Conservation (phyloP, 2,329 filamentous ascomycete species). For the Sclerotinia glacialis region DNA sequence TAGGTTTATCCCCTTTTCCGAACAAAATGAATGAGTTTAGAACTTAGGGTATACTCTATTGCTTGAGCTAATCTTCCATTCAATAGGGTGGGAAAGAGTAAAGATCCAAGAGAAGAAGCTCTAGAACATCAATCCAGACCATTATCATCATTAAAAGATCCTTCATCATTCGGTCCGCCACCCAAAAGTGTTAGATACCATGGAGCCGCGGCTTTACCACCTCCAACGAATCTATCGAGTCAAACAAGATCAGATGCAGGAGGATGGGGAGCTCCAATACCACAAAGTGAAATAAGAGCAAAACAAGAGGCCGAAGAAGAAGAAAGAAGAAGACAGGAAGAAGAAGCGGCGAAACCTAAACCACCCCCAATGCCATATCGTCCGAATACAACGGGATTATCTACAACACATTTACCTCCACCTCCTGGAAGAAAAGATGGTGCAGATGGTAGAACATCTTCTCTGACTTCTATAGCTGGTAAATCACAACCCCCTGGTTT, state of each 20-base stretch:
- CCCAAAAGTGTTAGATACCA: conserved; percentile 51
- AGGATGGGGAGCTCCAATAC: conserved; percentile 46
- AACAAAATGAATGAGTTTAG: background rate
- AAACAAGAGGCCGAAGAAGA: conserved; percentile 38
- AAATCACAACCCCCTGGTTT: conserved; percentile 42
- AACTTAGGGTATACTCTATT: background rate
- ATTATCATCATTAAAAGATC: conserved; percentile 60
- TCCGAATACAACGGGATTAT: conserved; percentile 58
- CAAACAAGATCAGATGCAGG: conserved; percentile 39
- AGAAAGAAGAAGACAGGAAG: conserved; percentile 33
- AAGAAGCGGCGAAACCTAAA: conserved; percentile 33
- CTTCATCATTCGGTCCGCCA: conserved; percentile 62
- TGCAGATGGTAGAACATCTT: conserved; percentile 34
- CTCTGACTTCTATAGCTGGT: conserved; percentile 22
- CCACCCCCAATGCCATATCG: conserved; percentile 59
- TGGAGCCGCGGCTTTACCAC: conserved; percentile 34
- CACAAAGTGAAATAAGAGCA: conserved; percentile 39
- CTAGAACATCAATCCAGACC: conserved; percentile 44
- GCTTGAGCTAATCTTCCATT: background rate
- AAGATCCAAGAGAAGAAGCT: conserved; percentile 31
- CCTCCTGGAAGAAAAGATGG: conserved; percentile 51
- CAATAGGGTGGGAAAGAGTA: conserved; percentile 38
- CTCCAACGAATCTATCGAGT: conserved; percentile 21
- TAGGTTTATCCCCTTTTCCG: conserved; percentile 13
- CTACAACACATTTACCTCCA: conserved; percentile 56